Evolutionary conservation across 805 yeast genomes (phyloP).

Genomic region (Ogataea zsoltii): DNA sequence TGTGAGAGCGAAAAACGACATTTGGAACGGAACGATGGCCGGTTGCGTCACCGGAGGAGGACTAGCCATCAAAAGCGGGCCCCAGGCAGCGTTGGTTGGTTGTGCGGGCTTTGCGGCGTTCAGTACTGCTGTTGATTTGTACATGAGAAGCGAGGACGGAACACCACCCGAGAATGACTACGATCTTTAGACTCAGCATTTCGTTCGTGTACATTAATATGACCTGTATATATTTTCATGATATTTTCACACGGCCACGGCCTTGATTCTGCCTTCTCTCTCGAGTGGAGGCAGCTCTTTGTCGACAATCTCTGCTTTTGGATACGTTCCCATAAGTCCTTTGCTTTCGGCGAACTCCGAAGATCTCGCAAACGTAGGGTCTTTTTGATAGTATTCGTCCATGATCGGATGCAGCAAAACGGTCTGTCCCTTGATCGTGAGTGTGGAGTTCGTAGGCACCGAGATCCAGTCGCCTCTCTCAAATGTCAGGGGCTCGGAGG

Average conservation of each 20-base stretch:
- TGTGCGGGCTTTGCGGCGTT: conserved; percentile 98
- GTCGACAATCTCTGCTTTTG: conserved; percentile 54
- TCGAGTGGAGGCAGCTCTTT: conserved; percentile 72
- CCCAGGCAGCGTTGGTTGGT: conserved; percentile 86
- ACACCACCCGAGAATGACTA: conserved; percentile 88
- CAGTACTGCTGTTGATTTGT: conserved; percentile 83
- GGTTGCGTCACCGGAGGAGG: conserved; percentile 99
- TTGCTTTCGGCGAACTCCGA: conserved; percentile 83
- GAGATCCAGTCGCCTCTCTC: conserved; percentile 98
- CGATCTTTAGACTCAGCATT: conserved; percentile 42
- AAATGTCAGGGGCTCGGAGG: conserved; percentile 94
- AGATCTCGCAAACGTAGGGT: conserved; percentile 67
- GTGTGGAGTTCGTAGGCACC: conserved; percentile 86
- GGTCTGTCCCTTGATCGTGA: conserved; percentile 82
- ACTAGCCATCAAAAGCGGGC: conserved; percentile 88
- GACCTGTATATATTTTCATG: conserved; percentile 2
- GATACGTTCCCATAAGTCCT: conserved; percentile 92
- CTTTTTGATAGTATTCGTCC: conserved; percentile 83
- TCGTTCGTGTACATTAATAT: conserved; percentile 6
- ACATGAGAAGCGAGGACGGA: conserved; percentile 79
- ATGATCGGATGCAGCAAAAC: conserved; percentile 87
- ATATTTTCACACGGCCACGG: conserved; percentile 7
- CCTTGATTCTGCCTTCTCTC: conserved; percentile 58
- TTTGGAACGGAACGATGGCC: conserved; percentile 87
- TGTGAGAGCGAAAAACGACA: conserved; percentile 83